These are phyloP conservation scores for Plasmodium knowlesi DNA, from an alignment of 169 alveolate species.

Conservation along the genomic window DNA sequence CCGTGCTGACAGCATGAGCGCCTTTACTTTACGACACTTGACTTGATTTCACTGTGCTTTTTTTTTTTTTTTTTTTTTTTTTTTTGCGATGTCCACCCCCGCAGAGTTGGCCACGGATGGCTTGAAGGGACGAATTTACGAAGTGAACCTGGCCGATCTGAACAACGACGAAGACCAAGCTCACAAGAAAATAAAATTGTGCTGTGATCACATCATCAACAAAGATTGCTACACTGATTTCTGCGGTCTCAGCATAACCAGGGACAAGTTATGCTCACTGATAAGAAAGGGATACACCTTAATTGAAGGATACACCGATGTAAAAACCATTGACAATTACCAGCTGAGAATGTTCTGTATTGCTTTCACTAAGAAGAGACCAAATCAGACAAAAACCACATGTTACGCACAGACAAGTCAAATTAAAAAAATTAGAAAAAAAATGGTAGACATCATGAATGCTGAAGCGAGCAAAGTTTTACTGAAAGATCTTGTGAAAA, in stretches of 20 bases:
- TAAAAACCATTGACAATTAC: constrained; percentile 97
- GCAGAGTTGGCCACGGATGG: constrained; percentile 93
- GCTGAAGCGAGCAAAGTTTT: constrained; percentile 94
- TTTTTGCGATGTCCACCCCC: not conserved
- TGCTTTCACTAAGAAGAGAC: constrained; percentile 96
- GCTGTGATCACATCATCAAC: constrained; percentile 96
- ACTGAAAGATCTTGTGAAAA: constrained; percentile 95
- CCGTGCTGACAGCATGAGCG: not conserved
- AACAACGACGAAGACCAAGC: constrained; percentile 96
- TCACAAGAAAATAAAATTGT: constrained; percentile 95
- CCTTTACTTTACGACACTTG: not conserved
- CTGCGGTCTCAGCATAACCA: constrained; percentile 97
- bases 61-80: constrained; percentile 45
- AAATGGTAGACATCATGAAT: constrained; percentile 96
- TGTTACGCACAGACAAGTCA: constrained; percentile 97
- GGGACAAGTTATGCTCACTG: constrained; percentile 97
- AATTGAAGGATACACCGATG: constrained; percentile 97
- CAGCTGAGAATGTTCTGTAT: constrained; percentile 96
- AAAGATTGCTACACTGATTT: constrained; percentile 96
- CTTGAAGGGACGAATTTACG: constrained; percentile 95
- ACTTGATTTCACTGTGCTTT: not conserved
- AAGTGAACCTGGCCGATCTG: constrained; percentile 96
- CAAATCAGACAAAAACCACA: constrained; percentile 95
- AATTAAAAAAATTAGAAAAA: constrained; percentile 95
- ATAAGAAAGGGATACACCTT: constrained; percentile 97